Evolutionary conservation across 1,284 basidiomycete genomes (phyloP).

Genomic region (Tilletia caries): DNA sequence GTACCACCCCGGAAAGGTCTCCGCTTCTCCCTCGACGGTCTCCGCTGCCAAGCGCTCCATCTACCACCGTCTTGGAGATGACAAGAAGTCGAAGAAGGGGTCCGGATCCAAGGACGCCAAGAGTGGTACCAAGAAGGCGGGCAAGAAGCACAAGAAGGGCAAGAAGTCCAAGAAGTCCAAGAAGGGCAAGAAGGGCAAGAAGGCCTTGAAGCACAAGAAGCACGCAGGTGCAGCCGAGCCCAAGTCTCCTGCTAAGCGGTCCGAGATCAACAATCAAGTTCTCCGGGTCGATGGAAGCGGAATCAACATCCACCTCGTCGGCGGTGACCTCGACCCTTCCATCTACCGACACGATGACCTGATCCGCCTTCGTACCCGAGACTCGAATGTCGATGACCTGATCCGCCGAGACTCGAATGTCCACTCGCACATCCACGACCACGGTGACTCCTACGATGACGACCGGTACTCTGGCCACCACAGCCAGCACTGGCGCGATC

Average conservation of each 20-base stretch:
- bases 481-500: conserved; percentile 8
- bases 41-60: background rate
- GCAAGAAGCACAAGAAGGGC: conserved; percentile 6
- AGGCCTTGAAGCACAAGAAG: conserved; percentile 9
- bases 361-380: conserved; percentile 3
- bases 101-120: too few relatives aligned
- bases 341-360: conserved; percentile 11
- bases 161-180: conserved; percentile 13
- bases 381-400: conserved; percentile 6
- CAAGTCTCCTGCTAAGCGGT: background rate
- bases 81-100: conserved; percentile 2
- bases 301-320: conserved; percentile 4
- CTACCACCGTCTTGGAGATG: conserved; percentile 3
- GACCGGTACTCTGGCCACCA: background rate
- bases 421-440: background rate
- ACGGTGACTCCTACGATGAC: background rate
- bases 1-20: background rate
- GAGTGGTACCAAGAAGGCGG: background rate
- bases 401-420: conserved; percentile 1
- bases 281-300: background rate
- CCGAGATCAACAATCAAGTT: background rate
- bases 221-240: background rate
- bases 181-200: conserved; percentile 14
- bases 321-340: conserved; percentile 1
- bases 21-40: background rate